phyloP scores from a whole-genome alignment of 352 stramenopile species.

The Thalassiosira delicatula region DNA sequence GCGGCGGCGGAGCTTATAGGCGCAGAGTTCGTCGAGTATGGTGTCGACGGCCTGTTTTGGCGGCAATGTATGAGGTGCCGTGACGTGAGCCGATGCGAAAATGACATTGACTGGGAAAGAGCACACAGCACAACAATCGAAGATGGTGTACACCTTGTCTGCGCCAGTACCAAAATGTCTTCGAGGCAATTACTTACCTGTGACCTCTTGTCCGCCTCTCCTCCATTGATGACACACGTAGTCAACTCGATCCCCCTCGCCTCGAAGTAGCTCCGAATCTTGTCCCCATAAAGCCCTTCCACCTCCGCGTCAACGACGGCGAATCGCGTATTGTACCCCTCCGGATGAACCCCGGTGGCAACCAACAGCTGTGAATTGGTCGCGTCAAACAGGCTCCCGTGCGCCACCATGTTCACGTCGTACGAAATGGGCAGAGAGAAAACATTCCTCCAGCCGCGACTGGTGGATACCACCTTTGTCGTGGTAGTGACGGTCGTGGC shows the following conservation, averaged over 20 bases:
- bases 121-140: too few relatives aligned
- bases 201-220: conserved; percentile 85
- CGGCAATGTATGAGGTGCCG: too few relatives aligned
- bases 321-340: conserved; percentile 81
- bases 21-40: conserved; percentile 84
- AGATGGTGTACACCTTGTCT: too few relatives aligned
- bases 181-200: conserved; percentile 63
- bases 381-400: conserved; percentile 78
- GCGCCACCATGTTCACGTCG: conserved; percentile 86
- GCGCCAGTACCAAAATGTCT: too few relatives aligned
- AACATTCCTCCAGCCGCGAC: conserved; percentile 85
- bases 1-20: conserved; percentile 84
- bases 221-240: conserved; percentile 80
- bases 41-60: conserved; percentile 75
- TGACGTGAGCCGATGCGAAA: too few relatives aligned
- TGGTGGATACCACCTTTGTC: conserved; percentile 73
- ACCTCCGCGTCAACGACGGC: conserved; percentile 81
- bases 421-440: conserved; percentile 88
- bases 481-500: conserved; percentile 75
- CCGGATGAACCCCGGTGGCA: conserved; percentile 70
- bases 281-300: conserved; percentile 78
- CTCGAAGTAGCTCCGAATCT: conserved; percentile 82
- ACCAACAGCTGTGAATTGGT: conserved; percentile 80
- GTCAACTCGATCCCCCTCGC: conserved; percentile 78
- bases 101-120: too few relatives aligned